These are phyloP conservation scores for Ceratocystis cubensis DNA, from an alignment of 2,329 filamentous ascomycete genomes.

Conservation along the genomic window DNA sequence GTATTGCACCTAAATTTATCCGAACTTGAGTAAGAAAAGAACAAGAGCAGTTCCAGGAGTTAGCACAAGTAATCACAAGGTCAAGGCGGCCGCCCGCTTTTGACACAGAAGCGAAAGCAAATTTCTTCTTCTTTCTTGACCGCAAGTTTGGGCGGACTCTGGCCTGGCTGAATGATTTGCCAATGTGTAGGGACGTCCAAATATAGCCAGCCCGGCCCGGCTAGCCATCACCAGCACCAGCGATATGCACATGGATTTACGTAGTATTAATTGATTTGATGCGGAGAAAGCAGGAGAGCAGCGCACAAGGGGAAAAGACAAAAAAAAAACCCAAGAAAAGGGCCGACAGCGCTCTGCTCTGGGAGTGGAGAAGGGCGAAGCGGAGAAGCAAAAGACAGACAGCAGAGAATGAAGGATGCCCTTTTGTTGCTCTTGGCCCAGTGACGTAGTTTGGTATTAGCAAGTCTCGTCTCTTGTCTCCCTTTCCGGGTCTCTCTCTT, in stretches of 20 bases:
- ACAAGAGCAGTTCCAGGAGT: background rate
- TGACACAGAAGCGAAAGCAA: no score
- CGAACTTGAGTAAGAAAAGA: background rate
- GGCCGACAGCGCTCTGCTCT: background rate
- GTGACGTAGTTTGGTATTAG: no score
- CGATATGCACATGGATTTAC: no score
- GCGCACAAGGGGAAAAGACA: no score
- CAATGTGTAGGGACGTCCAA: background rate
- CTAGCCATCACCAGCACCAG: background rate
- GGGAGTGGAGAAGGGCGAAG: no score
- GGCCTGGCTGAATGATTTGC: background rate
- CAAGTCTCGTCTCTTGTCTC: no score
- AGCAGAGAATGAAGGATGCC: no score
- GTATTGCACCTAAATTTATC: background rate
- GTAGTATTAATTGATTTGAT: background rate
- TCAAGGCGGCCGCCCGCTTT: background rate
- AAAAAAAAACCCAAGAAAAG: background rate
- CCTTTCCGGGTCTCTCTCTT: no score
- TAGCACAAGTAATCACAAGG: background rate
- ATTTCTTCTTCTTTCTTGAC: background rate
- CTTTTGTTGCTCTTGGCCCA: no score
- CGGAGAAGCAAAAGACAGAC: no score
- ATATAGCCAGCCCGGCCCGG: background rate
- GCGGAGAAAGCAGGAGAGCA: background rate
- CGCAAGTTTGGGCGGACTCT: background rate